A percentile compares a stretch with the other conserved stretches of the same genome.
Conservation (phyloP, 495 filamentous ascomycete genomes). For the Penicillium paxilli region DNA sequence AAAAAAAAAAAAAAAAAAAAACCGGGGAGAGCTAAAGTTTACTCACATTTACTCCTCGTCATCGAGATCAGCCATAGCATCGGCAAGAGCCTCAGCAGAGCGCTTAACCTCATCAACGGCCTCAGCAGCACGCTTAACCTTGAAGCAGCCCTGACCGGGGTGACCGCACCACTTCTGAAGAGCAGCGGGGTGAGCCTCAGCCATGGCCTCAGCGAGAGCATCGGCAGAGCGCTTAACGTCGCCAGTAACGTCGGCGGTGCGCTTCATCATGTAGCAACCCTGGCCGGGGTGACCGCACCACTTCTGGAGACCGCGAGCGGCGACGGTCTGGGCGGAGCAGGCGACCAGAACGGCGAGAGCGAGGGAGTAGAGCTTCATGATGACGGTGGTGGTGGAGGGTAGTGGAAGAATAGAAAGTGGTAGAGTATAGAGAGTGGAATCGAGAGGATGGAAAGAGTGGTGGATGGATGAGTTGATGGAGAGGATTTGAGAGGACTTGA, state of each 20-base stretch:
- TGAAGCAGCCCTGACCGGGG: conserved; percentile 43
- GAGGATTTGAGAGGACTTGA: conserved; percentile 4
- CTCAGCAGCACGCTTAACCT: conserved; percentile 47
- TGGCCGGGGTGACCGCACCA: conserved; percentile 39
- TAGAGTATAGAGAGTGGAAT: conserved; percentile 7
- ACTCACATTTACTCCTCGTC: conserved; percentile 32
- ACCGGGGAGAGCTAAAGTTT: no score
- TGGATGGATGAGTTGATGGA: conserved; percentile 13
- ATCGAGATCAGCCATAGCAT: conserved; percentile 41
- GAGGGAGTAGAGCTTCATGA: conserved; percentile 51
- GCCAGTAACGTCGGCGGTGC: conserved; percentile 28
- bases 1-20: not conserved
- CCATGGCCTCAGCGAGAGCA: conserved; percentile 47
- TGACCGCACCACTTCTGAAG: conserved; percentile 38
- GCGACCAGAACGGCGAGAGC: conserved; percentile 39
- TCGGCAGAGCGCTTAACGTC: conserved; percentile 53
- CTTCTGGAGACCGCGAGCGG: conserved; percentile 19
- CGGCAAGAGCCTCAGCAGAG: conserved; percentile 38
- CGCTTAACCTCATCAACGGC: conserved; percentile 39
- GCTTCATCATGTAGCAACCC: conserved; percentile 34
- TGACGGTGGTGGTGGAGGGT: conserved; percentile 9
- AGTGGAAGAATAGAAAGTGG: not conserved
- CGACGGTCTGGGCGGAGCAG: conserved; percentile 34
- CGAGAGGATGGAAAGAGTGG: conserved; percentile 3
- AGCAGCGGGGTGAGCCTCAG: conserved; percentile 29